Evolutionary conservation across 805 yeast genomes (phyloP), one percentile per base, ranked within the genome.

Genomic region (Yarrowia sp.): DNA sequence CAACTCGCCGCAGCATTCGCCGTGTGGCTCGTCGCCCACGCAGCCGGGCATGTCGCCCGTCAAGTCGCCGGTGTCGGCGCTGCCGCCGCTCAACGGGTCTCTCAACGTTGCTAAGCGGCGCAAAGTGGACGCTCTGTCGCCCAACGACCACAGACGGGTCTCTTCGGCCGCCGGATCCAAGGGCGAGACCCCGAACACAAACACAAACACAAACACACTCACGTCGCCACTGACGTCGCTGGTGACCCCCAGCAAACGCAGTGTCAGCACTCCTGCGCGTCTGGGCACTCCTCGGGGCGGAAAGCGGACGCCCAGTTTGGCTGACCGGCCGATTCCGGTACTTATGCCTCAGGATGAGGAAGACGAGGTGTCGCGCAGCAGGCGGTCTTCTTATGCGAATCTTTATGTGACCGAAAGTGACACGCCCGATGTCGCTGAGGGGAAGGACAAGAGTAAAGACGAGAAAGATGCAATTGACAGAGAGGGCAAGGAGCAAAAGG

Each of bases 301-400:
- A 2, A 30, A 33, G 4, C n/a, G 66, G 19, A 47, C 66, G 2
- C 66, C 66, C 10, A 46, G 55, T 46, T 30, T 61, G 34, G 55
- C 66, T 2, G 66, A 61, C 20, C 14, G 55, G 13, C 66, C 66
- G 3, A 46, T 61, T 30, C 66, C 66, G n/a, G 55, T 61, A 12
- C 55, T 61, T 8, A 46, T 36, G 43, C 66, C 66, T 1, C 34
- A n/a, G 9, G 55, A 61, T 6, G 55, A 61, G 14, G 66, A 61
- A 24, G 53, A 46, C 13, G 55, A 38, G 17, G 43, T 17, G 17
- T 17, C 46, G 3, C 5, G 55, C 2, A 46, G 66, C 14, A 3
- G 66, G 8, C 17, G 66, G 12, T 46, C 55, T 4, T 36, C 46
- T 2, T 61, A 46, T 9, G 55, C 66, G 5, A 33, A 36, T 14